Conservation (phyloP, 306 rosid genomes). For the Delonix regia region DNA sequence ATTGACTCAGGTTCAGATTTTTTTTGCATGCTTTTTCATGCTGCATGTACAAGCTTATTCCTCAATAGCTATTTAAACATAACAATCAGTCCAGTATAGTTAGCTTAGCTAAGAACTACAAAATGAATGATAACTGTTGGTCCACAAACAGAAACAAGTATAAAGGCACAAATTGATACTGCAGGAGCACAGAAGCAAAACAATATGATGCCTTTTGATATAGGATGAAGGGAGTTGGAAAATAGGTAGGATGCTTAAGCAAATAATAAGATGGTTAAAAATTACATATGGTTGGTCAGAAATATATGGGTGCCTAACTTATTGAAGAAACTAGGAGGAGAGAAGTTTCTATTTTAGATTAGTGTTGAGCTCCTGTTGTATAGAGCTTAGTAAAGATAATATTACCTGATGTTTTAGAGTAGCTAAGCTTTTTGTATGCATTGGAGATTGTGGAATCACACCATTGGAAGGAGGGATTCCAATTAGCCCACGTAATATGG, state of each 20-base stretch:
- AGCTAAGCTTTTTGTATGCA: constrained; percentile 98
- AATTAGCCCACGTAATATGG: constrained; percentile 83
- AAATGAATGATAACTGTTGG: constrained; percentile 4
- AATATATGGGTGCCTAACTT: background rate
- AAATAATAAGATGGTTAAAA: constrained; percentile 1
- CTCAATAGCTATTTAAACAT: constrained; percentile 70
- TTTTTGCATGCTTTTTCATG: constrained; percentile 67
- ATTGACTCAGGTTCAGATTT: constrained; percentile 76
- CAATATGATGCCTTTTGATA: background rate
- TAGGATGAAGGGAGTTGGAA: background rate
- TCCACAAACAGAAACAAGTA: background rate
- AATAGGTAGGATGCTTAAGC: background rate
- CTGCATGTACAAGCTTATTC: constrained; percentile 77
- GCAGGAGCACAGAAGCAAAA: background rate
- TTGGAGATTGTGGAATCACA: constrained; percentile 97
- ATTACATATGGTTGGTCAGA: constrained; percentile 1
- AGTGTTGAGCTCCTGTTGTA: background rate
- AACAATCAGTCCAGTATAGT: constrained; percentile 25
- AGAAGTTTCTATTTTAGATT: background rate
- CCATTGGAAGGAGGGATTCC: constrained; percentile 98
- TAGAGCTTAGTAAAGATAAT: constrained; percentile 23
- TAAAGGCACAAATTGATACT: background rate
- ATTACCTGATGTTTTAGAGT: constrained; percentile 91
- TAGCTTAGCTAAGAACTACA: constrained; percentile 3
- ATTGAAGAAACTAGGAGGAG: background rate